A percentile compares a stretch with the other conserved stretches of the same genome.
phyloP scores from a whole-genome alignment of 352 stramenopile genomes.

The Phytopythium boreale region DNA sequence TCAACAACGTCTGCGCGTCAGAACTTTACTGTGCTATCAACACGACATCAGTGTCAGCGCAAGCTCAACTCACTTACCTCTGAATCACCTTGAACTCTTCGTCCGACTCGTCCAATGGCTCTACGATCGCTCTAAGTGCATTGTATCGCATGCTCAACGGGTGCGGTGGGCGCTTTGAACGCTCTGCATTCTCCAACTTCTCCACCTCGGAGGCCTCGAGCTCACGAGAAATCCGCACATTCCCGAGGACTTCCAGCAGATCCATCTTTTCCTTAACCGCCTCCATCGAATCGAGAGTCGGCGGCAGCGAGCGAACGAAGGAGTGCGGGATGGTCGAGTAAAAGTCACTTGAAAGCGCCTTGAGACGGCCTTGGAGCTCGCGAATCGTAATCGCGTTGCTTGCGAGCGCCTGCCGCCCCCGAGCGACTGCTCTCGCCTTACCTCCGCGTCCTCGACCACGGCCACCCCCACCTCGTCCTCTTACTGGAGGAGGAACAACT shows the following conservation, averaged over 20 bases:
- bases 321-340: slow-evolving; percentile 73
- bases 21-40: no score
- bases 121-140: slow-evolving; percentile 47
- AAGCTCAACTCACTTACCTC: slow-evolving; percentile 18
- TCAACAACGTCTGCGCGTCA: background rate
- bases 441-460: slow-evolving; percentile 7
- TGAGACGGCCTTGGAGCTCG: slow-evolving; percentile 34
- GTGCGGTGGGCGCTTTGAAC: slow-evolving; percentile 11
- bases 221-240: slow-evolving; percentile 56
- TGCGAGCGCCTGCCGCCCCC: slow-evolving; percentile 12
- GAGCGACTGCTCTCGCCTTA: slow-evolving; percentile 15
- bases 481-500: slow-evolving; percentile 10
- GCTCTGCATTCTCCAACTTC: background rate
- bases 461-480: background rate
- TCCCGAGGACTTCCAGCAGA: slow-evolving; percentile 53
- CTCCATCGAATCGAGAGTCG: slow-evolving; percentile 45
- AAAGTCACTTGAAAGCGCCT: slow-evolving; percentile 57
- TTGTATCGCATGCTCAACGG: slow-evolving; percentile 52
- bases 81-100: slow-evolving; percentile 58
- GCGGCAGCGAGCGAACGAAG: slow-evolving; percentile 52
- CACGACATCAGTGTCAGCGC: background rate
- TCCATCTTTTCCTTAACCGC: slow-evolving; percentile 62
- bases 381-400: slow-evolving; percentile 10
- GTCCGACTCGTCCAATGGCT: slow-evolving; percentile 25
- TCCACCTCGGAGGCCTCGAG: slow-evolving; percentile 33